These are phyloP conservation scores for Trichophaea hybrida DNA, from an alignment of 2,329 filamentous ascomycete species.

Conservation along the genomic window DNA sequence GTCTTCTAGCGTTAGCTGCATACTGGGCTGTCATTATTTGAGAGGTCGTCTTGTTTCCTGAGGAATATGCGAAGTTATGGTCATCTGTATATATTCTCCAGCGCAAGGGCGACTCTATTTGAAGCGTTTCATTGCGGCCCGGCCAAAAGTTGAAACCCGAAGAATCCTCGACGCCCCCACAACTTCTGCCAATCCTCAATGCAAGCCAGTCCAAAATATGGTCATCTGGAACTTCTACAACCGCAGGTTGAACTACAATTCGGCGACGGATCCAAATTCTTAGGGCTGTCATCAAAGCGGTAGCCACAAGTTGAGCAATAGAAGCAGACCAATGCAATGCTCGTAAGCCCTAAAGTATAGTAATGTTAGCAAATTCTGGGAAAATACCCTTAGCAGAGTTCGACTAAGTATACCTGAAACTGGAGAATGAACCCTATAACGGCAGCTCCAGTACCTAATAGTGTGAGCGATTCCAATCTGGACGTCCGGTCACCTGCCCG, in stretches of 20 bases:
- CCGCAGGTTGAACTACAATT: conserved; percentile 5
- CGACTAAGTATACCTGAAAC: too few species aligned
- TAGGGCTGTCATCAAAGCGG: conserved; percentile 9
- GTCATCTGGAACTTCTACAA: conserved; percentile 2
- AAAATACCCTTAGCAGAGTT: too few species aligned
- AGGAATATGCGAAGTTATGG: neutral
- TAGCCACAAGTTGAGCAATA: conserved; percentile 18
- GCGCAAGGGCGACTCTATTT: neutral
- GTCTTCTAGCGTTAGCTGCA: neutral
- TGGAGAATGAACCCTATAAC: conserved; percentile 22
- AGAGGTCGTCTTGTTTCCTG: neutral
- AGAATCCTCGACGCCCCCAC: neutral
- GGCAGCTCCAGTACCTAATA: conserved; percentile 8
- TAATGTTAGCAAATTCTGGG: too few species aligned
- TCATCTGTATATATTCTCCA: neutral
- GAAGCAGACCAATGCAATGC: conserved; percentile 20
- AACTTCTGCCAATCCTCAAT: conserved; percentile 9
- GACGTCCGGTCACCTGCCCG: neutral
- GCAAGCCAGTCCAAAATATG: conserved; percentile 18
- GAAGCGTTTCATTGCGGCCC: neutral
- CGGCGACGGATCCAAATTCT: conserved; percentile 18
- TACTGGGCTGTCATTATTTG: neutral
- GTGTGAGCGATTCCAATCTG: neutral
- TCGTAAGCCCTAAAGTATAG: conserved; percentile 18
- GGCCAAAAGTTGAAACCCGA: neutral